phyloP scores from a whole-genome alignment of 306 rosid genomes.

The Casuarina glauca region DNA sequence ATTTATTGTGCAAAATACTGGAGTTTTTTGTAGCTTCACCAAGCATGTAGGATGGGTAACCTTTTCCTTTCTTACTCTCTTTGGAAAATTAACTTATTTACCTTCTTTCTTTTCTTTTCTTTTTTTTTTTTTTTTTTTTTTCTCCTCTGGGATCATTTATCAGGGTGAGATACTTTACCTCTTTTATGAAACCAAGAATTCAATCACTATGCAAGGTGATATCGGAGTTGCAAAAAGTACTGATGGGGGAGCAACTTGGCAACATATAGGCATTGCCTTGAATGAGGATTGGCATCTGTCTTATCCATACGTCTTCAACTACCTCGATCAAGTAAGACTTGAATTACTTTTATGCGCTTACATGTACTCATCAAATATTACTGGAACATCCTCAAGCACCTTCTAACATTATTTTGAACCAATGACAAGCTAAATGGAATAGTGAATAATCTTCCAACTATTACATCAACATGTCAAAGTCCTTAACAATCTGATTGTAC shows the following conservation, averaged over 20 bases:
- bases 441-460: neutral
- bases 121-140: no score
- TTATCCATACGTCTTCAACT: conserved; percentile 77
- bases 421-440: neutral
- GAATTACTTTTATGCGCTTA: conserved; percentile 1
- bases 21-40: neutral
- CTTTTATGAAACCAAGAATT: conserved; percentile 90
- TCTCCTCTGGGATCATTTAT: conserved; percentile 7
- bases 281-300: conserved; percentile 98
- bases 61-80: conserved; percentile 11
- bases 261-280: conserved; percentile 86
- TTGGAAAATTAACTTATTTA: conserved; percentile 7
- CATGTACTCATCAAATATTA: neutral
- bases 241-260: conserved; percentile 94
- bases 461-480: neutral
- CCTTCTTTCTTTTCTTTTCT: no score
- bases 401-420: neutral
- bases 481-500: neutral
- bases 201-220: conserved; percentile 86
- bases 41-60: neutral
- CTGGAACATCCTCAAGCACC: neutral
- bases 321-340: conserved; percentile 65
- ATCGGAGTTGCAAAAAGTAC: conserved; percentile 93
- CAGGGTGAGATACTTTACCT: conserved; percentile 78
- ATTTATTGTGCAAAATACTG: neutral